phyloP scores from a whole-genome alignment of 352 stramenopile species.

The Albugo candida region DNA sequence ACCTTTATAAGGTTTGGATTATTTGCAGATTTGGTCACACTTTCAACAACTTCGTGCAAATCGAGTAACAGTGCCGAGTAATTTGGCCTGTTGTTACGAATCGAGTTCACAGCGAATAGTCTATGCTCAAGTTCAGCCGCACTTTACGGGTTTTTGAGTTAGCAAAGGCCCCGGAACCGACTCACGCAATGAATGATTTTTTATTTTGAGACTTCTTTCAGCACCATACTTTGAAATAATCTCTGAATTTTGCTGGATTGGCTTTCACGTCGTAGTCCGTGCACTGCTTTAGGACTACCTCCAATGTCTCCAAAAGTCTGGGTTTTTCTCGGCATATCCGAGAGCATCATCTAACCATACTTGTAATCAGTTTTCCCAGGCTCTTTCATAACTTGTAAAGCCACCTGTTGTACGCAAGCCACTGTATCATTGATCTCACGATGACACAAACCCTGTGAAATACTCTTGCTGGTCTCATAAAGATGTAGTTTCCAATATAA shows the following conservation, averaged over 20 bases:
- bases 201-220: conserved; percentile 2
- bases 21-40: neutral
- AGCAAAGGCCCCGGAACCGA: conserved; percentile 5
- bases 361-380: conserved; percentile 2
- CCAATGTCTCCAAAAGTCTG: conserved; percentile 2
- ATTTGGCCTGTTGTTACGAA: neutral
- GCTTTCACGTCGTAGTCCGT: conserved; percentile 3
- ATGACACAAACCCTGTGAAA: conserved; percentile 4
- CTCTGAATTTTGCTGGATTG: conserved; percentile 8
- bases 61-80: neutral
- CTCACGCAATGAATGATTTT: conserved; percentile 3
- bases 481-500: conserved; percentile 13
- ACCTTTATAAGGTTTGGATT: no score
- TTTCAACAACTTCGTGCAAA: neutral
- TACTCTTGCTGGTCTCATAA: conserved; percentile 6
- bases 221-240: conserved; percentile 2
- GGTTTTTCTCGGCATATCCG: neutral
- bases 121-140: conserved; percentile 7
- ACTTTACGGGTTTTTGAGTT: conserved; percentile 3
- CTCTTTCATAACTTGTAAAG: neutral
- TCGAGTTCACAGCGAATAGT: conserved; percentile 6
- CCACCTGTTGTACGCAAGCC: conserved; percentile 8
- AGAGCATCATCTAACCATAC: conserved; percentile 7
- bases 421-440: conserved; percentile 9
- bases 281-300: conserved; percentile 2